Evolutionary conservation across 106 monocot species (phyloP), one percentile per base, ranked within the genome.

Genomic region (Hemerocallis citrina): DNA sequence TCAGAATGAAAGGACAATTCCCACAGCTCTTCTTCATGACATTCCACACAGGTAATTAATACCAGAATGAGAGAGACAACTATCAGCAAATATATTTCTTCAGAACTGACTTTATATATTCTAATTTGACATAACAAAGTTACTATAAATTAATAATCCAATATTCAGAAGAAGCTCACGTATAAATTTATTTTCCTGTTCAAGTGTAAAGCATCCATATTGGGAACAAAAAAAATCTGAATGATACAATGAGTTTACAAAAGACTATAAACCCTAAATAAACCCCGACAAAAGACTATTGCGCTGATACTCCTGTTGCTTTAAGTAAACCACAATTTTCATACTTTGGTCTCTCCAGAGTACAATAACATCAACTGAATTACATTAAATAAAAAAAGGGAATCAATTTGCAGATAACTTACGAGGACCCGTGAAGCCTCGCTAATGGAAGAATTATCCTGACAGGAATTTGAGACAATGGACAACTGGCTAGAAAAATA

Each of bases 281-380:
- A 9, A 25, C 3, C 7, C 27, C n/a, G 2, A 47, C 5, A 47
- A 47, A n/a, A n/a, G 3, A 3, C 27, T 50, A 22, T 5, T 50
- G 49, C 49, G 27, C 12, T 50, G 23, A 11, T 11, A 50, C 7
- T 50, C 49, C 12, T 50, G 24, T 25, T 8, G 24, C 23, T n/a
- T n/a, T 16, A 25, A 25, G 49, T 50, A 25, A 20, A 47, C 46
- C 22, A 22, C 22, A 47, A 32, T 55, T 28, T 33, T 31, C 29
- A 55, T 33, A 6, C 55, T 55, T 55, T n/a, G n/a, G 55, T 55
- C 33, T 55, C 31, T 55, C 31, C 30, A 33, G 17, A 55, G 55
- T 55, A 31, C 15, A 55, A 55, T 32, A 32, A 32, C 29, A 55
- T 3, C 7, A 55, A 55, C 7, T 28, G 55, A 30, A 30, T 21